These are phyloP conservation scores for Penicillium coprophilum DNA, from an alignment of 495 filamentous ascomycete genomes.

Conservation along the genomic window DNA sequence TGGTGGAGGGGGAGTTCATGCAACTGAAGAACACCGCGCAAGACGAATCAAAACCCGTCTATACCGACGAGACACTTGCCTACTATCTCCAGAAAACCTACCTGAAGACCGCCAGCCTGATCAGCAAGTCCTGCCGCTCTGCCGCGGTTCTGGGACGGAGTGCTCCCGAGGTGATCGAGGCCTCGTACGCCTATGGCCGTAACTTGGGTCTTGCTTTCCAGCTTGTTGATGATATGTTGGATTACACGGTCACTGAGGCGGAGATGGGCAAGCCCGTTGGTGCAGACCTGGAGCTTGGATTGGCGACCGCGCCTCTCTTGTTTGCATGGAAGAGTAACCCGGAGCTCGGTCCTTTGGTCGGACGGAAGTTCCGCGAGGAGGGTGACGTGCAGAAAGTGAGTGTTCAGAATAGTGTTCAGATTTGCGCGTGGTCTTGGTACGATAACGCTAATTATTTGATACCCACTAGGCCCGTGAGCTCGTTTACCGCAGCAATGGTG, in stretches of 20 bases:
- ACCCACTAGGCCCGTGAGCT: conserved; percentile 73
- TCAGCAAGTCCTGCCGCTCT: conserved; percentile 92
- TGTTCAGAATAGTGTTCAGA: conserved; percentile 22
- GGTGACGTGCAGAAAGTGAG: conserved; percentile 82
- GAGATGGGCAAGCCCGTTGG: conserved; percentile 94
- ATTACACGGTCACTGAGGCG: conserved; percentile 81
- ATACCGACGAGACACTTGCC: conserved; percentile 79
- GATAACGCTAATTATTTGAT: background rate
- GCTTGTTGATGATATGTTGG: conserved; percentile 97
- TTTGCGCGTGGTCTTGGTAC: background rate
- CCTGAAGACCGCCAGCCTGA: conserved; percentile 91
- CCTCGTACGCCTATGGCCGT: conserved; percentile 86
- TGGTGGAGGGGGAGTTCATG: conserved; percentile 99
- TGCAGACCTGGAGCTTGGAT: conserved; percentile 87
- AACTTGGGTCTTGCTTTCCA: conserved; percentile 95
- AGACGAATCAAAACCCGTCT: conserved; percentile 78
- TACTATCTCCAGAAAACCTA: conserved; percentile 99
- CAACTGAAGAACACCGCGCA: conserved; percentile 93
- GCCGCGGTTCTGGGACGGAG: conserved; percentile 80
- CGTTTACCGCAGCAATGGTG: conserved; percentile 77
- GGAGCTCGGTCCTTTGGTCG: conserved; percentile 84
- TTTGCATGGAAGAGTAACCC: conserved; percentile 93
- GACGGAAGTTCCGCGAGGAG: conserved; percentile 78
- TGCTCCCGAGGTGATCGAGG: conserved; percentile 76
- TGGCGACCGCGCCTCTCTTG: conserved; percentile 92